A percentile compares a stretch with the other conserved stretches of the same genome.
Conservation (phyloP, 306 rosid species). For the Datisca glomerata region DNA sequence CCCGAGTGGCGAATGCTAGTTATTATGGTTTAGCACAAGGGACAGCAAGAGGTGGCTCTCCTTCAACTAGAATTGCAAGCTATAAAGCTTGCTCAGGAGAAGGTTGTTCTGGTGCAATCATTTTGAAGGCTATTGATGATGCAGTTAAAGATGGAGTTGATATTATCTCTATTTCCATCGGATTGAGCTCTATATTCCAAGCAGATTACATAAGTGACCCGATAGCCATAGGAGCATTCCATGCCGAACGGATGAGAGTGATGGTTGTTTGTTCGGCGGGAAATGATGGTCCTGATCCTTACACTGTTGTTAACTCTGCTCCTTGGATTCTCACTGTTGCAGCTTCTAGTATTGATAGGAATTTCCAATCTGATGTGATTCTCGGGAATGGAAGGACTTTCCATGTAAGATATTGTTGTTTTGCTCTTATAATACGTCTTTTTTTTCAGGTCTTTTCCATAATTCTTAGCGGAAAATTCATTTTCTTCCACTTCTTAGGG, state of each 20-base stretch:
- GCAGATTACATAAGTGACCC: constrained; percentile 63
- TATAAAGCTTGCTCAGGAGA: constrained; percentile 73
- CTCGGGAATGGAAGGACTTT: constrained; percentile 63
- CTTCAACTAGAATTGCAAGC: constrained; percentile 60
- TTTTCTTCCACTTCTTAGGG: constrained; percentile 38
- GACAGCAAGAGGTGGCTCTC: constrained; percentile 71
- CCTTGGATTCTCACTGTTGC: constrained; percentile 92
- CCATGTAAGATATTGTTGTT: constrained; percentile 33
- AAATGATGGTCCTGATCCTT: constrained; percentile 80
- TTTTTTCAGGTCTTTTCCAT: too few species aligned
- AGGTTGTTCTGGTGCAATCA: constrained; percentile 66
- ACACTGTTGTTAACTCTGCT: constrained; percentile 66
- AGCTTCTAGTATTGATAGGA: constrained; percentile 88
- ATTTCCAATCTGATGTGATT: constrained; percentile 44
- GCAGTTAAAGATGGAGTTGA: constrained; percentile 88
- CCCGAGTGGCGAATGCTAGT: constrained; percentile 49
- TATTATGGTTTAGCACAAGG: constrained; percentile 74
- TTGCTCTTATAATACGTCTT: too few species aligned
- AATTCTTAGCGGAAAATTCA: background rate
- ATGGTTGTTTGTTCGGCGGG: constrained; percentile 88
- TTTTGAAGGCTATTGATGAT: constrained; percentile 80
- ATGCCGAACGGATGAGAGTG: constrained; percentile 74
- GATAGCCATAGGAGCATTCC: constrained; percentile 89
- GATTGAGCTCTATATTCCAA: constrained; percentile 46
- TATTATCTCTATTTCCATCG: constrained; percentile 79